Conservation (phyloP, 2,329 filamentous ascomycete species). For the Alternaria novae-zelandiae region DNA sequence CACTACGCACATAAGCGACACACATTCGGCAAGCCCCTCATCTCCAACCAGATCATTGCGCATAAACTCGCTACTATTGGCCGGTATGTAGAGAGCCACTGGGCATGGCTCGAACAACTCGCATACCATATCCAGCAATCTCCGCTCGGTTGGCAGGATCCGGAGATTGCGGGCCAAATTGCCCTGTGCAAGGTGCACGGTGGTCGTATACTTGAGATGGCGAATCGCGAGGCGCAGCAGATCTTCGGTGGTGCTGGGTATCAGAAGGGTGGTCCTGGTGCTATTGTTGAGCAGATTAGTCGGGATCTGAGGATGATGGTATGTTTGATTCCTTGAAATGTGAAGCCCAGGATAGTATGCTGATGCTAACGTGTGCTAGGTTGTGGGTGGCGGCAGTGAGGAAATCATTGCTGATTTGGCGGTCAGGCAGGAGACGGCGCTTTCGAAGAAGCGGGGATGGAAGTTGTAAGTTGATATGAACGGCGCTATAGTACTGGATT, state of each 20-base stretch:
- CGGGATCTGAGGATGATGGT: conserved; percentile 60
- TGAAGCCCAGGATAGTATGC: background rate
- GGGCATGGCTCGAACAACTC: conserved; percentile 67
- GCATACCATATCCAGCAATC: conserved; percentile 60
- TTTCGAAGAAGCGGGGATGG: conserved; percentile 53
- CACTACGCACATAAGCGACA: conserved; percentile 59
- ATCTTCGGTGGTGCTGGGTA: conserved; percentile 62
- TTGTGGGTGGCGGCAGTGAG: conserved; percentile 61
- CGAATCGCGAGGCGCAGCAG: conserved; percentile 61
- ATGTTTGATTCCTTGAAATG: conserved; percentile 47
- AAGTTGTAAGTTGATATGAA: conserved; percentile 43
- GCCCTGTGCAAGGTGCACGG: conserved; percentile 58
- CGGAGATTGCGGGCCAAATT: conserved; percentile 49
- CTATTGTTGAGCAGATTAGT: conserved; percentile 61
- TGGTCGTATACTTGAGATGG: conserved; percentile 58
- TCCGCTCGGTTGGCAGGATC: conserved; percentile 49
- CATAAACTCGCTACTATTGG: conserved; percentile 67
- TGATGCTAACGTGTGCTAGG: conserved; percentile 1
- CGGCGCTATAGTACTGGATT: background rate
- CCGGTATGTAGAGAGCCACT: conserved; percentile 65
- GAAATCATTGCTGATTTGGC: conserved; percentile 62
- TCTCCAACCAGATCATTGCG: conserved; percentile 65
- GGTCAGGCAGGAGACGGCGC: conserved; percentile 55
- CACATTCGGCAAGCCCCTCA: conserved; percentile 66
- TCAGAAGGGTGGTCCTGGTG: conserved; percentile 57